A percentile compares a stretch with the other conserved stretches of the same genome.
Conservation (phyloP, 345 rosid genomes). For the Physaria fendleri region DNA sequence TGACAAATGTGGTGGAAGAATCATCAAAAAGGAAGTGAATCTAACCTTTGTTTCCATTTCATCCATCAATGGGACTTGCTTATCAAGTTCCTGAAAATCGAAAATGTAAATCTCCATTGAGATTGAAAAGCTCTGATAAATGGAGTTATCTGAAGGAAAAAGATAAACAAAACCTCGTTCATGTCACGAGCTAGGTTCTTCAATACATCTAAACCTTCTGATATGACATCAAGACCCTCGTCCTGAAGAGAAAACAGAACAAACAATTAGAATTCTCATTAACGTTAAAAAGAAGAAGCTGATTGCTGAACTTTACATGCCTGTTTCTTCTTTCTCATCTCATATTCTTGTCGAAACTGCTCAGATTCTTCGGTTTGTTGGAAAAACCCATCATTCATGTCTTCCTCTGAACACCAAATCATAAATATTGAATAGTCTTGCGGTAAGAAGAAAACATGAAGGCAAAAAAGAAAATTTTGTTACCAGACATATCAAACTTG, state of each 20-base stretch:
- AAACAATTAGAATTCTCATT: slow-evolving; percentile 38
- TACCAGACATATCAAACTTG: slow-evolving; percentile 65
- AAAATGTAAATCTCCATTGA: neutral
- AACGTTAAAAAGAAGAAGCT: neutral
- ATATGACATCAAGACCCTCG: slow-evolving; percentile 31
- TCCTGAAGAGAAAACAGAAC: slow-evolving; percentile 38
- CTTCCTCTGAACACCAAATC: slow-evolving; percentile 37
- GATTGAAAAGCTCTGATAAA: neutral
- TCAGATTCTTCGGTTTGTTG: slow-evolving; percentile 59
- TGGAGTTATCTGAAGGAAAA: neutral
- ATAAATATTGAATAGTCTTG: slow-evolving; percentile 1
- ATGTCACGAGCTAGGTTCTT: slow-evolving; percentile 31
- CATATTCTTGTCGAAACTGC: slow-evolving; percentile 69
- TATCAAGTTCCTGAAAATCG: slow-evolving; percentile 57
- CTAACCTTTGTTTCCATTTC: slow-evolving; percentile 79
- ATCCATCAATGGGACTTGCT: slow-evolving; percentile 32
- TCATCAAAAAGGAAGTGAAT: neutral
- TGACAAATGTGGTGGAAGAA: neutral
- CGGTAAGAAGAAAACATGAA: neutral
- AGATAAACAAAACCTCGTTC: slow-evolving; percentile 57
- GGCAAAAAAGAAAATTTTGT: neutral
- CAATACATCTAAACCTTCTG: slow-evolving; percentile 28
- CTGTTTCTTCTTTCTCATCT: slow-evolving; percentile 77
- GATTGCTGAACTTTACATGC: slow-evolving; percentile 36
- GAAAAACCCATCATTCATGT: slow-evolving; percentile 42